These are phyloP conservation scores for Haplosporangium gracile DNA, from an alignment of 192 early-diverging fungal species.

Conservation along the genomic window DNA sequence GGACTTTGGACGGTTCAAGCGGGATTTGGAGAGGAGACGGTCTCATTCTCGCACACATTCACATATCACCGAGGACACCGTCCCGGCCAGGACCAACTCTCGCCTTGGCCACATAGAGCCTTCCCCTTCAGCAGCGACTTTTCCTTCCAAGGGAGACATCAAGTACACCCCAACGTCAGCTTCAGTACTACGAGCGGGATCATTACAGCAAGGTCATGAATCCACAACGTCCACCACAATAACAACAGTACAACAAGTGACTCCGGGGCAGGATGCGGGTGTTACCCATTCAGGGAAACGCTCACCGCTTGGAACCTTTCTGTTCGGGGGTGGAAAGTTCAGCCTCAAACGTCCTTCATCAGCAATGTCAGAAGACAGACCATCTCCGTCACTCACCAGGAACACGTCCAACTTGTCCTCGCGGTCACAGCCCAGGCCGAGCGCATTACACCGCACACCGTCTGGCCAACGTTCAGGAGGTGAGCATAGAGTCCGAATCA, in stretches of 20 bases:
- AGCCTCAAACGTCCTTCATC: slow-evolving; percentile 29
- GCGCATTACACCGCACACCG: too few species aligned
- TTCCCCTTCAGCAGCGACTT: neutral
- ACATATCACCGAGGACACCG: neutral
- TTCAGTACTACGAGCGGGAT: neutral
- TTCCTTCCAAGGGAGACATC: neutral
- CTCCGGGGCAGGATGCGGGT: neutral
- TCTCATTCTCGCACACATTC: slow-evolving; percentile 2
- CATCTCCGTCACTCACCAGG: neutral
- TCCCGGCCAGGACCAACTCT: neutral
- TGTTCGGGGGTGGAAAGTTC: slow-evolving; percentile 9
- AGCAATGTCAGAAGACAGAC: slow-evolving; percentile 4
- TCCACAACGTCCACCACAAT: neutral
- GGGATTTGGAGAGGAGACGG: slow-evolving; percentile 37
- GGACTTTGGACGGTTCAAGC: slow-evolving; percentile 48
- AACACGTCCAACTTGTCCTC: neutral
- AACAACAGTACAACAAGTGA: neutral
- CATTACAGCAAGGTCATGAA: neutral
- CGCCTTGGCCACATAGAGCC: neutral
- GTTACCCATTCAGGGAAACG: neutral
- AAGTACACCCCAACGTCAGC: neutral
- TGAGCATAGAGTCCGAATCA: neutral
- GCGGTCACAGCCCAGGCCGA: neutral
- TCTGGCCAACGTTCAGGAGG: neutral
- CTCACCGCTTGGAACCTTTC: neutral